These are phyloP conservation scores for Phialemonium atrogriseum DNA, from an alignment of 2,329 filamentous ascomycete genomes.

Conservation along the genomic window DNA sequence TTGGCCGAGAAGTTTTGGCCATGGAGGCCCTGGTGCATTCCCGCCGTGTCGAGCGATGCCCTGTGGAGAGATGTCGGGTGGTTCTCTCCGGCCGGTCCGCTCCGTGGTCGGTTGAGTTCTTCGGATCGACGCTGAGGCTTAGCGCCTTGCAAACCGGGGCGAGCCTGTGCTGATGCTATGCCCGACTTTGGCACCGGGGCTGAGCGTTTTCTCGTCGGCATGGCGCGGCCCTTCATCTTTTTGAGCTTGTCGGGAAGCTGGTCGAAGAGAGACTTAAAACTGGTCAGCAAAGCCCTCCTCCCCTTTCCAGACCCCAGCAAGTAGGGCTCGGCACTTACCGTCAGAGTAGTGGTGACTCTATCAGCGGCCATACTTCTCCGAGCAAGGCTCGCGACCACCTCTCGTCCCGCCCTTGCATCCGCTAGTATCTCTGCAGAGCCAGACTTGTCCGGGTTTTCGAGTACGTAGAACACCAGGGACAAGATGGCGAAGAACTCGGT, in stretches of 20 bases:
- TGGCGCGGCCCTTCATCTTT: constrained; percentile 30
- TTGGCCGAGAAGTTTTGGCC: constrained; percentile 26
- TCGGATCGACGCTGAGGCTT: constrained; percentile 16
- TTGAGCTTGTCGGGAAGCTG: constrained; percentile 68
- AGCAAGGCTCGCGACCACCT: constrained; percentile 71
- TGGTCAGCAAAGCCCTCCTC: constrained; percentile 1
- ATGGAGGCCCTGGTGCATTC: constrained; percentile 16
- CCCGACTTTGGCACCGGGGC: constrained; percentile 32
- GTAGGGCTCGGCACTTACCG: constrained; percentile 41
- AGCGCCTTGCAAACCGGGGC: too few relatives aligned
- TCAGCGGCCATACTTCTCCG: constrained; percentile 84
- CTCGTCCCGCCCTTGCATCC: constrained; percentile 77
- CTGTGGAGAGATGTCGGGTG: constrained; percentile 9
- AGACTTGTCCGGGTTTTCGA: constrained; percentile 70
- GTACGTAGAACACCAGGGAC: constrained; percentile 69
- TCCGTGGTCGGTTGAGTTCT: constrained; percentile 13
- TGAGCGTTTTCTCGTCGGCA: constrained; percentile 46
- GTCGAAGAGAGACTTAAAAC: constrained; percentile 69
- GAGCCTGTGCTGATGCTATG: too few relatives aligned
- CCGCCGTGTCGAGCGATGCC: constrained; percentile 17
- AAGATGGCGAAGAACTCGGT: constrained; percentile 41
- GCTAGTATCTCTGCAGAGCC: constrained; percentile 72
- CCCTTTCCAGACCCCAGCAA: too few relatives aligned
- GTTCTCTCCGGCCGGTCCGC: constrained; percentile 7
- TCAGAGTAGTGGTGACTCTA: constrained; percentile 68